Percentiles rank a stretch among this genome's conserved stretches.
These are phyloP conservation scores for Plasmopara halstedii DNA, from an alignment of 352 stramenopile genomes.

Conservation along the genomic window DNA sequence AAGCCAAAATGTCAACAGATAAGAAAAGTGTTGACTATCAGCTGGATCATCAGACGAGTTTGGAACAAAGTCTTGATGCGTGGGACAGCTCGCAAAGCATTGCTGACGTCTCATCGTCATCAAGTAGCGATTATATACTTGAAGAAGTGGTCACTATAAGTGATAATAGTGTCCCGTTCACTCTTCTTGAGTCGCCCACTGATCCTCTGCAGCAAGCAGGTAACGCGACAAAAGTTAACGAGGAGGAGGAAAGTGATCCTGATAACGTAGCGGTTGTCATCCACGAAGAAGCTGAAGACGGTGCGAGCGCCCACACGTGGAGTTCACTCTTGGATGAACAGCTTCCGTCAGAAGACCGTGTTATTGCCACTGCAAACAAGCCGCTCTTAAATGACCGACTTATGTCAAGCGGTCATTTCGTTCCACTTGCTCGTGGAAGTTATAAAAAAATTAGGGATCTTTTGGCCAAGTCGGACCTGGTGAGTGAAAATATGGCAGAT, in stretches of 20 bases:
- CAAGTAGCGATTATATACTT: slow-evolving; percentile 32
- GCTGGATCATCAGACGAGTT: slow-evolving; percentile 3
- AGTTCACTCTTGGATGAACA: slow-evolving; percentile 44
- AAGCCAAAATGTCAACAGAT: neutral
- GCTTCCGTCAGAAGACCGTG: slow-evolving; percentile 20
- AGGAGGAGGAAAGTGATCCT: neutral
- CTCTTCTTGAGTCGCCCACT: slow-evolving; percentile 41
- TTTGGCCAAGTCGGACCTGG: slow-evolving; percentile 51
- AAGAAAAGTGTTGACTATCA: slow-evolving; percentile 8
- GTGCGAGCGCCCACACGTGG: slow-evolving; percentile 20
- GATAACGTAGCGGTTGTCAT: slow-evolving; percentile 22
- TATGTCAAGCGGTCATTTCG: slow-evolving; percentile 12
- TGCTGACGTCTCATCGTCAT: slow-evolving; percentile 12
- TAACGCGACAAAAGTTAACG: slow-evolving; percentile 4
- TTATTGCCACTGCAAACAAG: slow-evolving; percentile 15
- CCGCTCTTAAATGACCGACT: slow-evolving; percentile 10
- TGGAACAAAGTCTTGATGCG: slow-evolving; percentile 5
- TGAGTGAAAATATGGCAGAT: slow-evolving; percentile 39
- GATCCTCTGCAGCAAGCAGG: neutral
- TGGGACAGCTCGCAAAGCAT: slow-evolving; percentile 17
- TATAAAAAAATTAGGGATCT: slow-evolving; percentile 62
- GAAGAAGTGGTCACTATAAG: slow-evolving; percentile 41
- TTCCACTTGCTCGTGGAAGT: slow-evolving; percentile 19
- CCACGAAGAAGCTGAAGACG: slow-evolving; percentile 10
- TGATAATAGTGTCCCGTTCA: slow-evolving; percentile 57